These are phyloP conservation scores for Symbiodinium pilosum DNA, from an alignment of 73 alveolate species.

Conservation along the genomic window DNA sequence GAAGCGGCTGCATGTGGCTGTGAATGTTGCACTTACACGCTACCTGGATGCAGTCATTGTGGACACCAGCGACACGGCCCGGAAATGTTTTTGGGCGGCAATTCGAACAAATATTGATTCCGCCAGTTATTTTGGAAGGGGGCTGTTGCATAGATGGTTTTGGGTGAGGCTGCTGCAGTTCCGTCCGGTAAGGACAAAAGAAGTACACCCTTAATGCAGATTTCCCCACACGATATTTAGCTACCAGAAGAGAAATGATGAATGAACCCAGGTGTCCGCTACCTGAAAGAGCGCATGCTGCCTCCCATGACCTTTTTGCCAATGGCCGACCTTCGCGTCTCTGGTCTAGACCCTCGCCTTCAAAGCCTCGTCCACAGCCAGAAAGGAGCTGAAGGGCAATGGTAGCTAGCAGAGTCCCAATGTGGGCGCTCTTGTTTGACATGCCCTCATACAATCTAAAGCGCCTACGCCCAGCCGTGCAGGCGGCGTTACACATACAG, in stretches of 20 bases:
- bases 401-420: neutral
- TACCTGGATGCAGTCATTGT: conserved; percentile 74
- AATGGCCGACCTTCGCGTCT: conserved; percentile 56
- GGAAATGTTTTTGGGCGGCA: conserved; percentile 28
- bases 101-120: no score
- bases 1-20: conserved; percentile 91
- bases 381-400: conserved; percentile 1
- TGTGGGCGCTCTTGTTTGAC: neutral
- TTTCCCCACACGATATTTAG: no score
- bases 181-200: no score
- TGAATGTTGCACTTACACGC: conserved; percentile 69
- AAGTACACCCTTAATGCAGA: no score
- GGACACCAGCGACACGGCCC: conserved; percentile 72
- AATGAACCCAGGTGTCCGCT: no score
- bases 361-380: conserved; percentile 73
- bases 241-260: no score
- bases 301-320: conserved; percentile 93
- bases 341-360: conserved; percentile 43
- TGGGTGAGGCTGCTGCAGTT: no score
- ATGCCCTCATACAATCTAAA: neutral
- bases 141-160: no score
- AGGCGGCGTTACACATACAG: no score
- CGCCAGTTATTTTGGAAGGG: no score
- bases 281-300: conserved; percentile 87
- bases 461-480: neutral